phyloP scores from a whole-genome alignment of 768 basidiomycete species.

The Suillus bovinus region DNA sequence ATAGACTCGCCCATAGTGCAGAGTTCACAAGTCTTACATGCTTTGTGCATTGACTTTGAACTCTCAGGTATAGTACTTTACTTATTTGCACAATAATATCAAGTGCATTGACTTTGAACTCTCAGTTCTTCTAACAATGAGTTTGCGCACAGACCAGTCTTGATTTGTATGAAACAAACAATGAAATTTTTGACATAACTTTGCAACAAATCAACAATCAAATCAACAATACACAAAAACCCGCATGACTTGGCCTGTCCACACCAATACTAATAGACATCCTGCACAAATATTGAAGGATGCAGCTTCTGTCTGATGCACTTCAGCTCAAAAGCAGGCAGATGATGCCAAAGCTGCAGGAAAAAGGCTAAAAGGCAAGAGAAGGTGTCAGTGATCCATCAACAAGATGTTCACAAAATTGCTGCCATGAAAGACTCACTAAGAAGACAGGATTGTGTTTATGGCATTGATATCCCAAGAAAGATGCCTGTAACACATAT shows the following conservation, averaged over 20 bases:
- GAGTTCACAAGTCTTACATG: too few relatives aligned
- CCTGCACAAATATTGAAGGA: background rate
- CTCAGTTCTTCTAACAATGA: too few relatives aligned
- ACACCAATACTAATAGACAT: background rate
- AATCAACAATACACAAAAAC: too few relatives aligned
- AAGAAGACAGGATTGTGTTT: background rate
- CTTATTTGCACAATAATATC: too few relatives aligned
- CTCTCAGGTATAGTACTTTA: too few relatives aligned
- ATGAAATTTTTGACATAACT: too few relatives aligned
- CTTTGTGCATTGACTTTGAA: too few relatives aligned
- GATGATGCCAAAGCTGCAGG: background rate
- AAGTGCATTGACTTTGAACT: too few relatives aligned
- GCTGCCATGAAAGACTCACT: slow-evolving; percentile 1
- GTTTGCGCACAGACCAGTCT: too few relatives aligned
- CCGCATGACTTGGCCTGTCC: background rate
- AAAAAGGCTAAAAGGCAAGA: background rate
- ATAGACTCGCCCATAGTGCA: too few relatives aligned
- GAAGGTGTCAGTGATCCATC: background rate
- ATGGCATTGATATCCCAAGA: background rate
- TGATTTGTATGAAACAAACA: too few relatives aligned
- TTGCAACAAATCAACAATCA: too few relatives aligned
- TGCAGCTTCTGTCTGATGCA: background rate
- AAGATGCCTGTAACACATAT: background rate
- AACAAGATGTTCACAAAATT: background rate
- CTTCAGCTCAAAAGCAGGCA: slow-evolving; percentile 1